Evolutionary conservation across 768 basidiomycete species (phyloP), one percentile per base, ranked within the genome.

Genomic region (Suillus variegatus): DNA sequence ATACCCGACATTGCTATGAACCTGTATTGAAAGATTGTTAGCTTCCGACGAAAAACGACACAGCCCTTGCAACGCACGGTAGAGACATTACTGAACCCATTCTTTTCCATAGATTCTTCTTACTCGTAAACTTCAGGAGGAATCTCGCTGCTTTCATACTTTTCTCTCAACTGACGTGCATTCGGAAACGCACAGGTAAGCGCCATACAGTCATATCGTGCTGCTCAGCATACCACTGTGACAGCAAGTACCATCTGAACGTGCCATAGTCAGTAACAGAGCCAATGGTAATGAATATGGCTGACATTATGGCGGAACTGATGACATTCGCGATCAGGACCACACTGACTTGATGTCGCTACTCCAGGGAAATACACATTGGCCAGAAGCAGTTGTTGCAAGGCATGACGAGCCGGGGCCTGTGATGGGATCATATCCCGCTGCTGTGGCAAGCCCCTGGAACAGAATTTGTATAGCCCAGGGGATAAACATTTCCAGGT

Each of bases 91-190:
- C 92, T 92, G 64, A 95, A 90, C 67, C 88, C 79, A 66, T 93
- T 95, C 82, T 93, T 93, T 78, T 94, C 91, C 52, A 94, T 70
- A 38, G 89, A 90, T 70, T 93, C 91, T 70, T 91, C 91, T 18
- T 68, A 71, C 70, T 93, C 92, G 67, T 90, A 93, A 67, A 84
- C 87, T 63, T 88, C 88, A 16, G 78, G 75, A 0, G 80, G 70
- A 13, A 89, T 86, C 65, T 89, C 84, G 0, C 89, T 88, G 0
- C 79, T 80, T 58, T 88, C 87, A 63, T 84, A 87, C 68, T 81
- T 84, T 56, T 82, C 83, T 43, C 82, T 79, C 4, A 93, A 75
- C 3, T 74, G 74, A 14, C 87, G 84, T 5, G 91, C 80, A 68
- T 85, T 55, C 5, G 8, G 20, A 49, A 18, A 78, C 85, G 25